Evolutionary conservation across 305 asterid species (phyloP).

Genomic region (Fraxinus platypoda): DNA sequence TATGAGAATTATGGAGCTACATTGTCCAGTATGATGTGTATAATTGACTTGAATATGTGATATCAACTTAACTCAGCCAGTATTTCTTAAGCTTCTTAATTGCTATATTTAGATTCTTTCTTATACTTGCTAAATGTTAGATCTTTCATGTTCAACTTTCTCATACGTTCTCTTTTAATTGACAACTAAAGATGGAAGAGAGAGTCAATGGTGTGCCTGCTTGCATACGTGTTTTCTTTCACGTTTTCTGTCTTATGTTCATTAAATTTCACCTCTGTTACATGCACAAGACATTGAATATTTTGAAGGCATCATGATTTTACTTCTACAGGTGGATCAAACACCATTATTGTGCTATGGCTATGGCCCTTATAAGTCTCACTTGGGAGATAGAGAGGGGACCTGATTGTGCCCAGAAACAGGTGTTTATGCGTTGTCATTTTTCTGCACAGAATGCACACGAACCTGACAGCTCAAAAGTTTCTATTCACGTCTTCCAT

Average conservation of each 20-base stretch:
- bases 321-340: conserved; percentile 77
- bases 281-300: conserved; percentile 4
- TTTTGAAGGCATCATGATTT: conserved; percentile 5
- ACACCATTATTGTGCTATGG: conserved; percentile 68
- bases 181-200: neutral
- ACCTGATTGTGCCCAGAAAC: conserved; percentile 82
- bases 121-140: neutral
- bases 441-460: conserved; percentile 11
- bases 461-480: conserved; percentile 9
- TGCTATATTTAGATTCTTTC: neutral
- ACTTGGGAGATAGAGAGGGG: conserved; percentile 94
- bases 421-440: conserved; percentile 45
- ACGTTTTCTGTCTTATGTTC: neutral
- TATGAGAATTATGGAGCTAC: neutral
- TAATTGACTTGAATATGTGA: neutral
- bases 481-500: conserved; percentile 14
- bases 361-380: conserved; percentile 96
- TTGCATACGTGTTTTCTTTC: conserved; percentile 10
- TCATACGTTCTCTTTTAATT: neutral
- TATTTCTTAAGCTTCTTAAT: neutral
- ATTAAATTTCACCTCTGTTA: neutral
- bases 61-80: neutral
- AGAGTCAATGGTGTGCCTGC: neutral
- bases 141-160: neutral
- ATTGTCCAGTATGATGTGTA: neutral